Evolutionary conservation across 148 eudicot genomes (phyloP).

Genomic region (Bassia scoparia): DNA sequence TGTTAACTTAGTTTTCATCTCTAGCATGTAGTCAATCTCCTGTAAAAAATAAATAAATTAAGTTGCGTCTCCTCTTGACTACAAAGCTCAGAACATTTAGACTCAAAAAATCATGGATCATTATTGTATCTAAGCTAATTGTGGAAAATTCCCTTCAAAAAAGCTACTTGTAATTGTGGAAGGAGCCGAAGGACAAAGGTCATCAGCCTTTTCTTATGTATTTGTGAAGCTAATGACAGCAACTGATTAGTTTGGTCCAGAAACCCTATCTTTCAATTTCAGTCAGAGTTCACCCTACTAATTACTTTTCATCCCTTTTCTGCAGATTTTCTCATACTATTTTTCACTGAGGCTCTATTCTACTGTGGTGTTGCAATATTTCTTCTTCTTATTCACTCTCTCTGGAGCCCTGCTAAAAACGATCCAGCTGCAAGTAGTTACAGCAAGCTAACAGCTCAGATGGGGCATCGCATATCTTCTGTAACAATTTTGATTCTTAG

Average conservation of each 20-base stretch:
- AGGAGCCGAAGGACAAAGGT: background rate
- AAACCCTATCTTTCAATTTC: background rate
- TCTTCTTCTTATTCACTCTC: constrained; percentile 61
- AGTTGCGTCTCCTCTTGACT: background rate
- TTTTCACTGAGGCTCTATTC: constrained; percentile 92
- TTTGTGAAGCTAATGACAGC: background rate
- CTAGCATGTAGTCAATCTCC: background rate
- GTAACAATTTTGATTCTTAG: constrained; percentile 84
- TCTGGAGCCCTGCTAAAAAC: constrained; percentile 48
- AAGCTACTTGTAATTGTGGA: no score
- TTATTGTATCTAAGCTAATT: background rate
- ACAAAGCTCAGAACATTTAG: background rate
- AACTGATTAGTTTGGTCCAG: background rate
- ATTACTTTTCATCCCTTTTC: constrained; percentile 7
- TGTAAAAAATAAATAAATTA: background rate
- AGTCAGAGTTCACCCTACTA: background rate
- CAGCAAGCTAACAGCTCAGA: constrained; percentile 38
- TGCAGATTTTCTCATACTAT: constrained; percentile 93
- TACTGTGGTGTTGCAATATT: constrained; percentile 83
- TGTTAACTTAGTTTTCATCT: background rate
- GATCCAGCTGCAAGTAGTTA: constrained; percentile 28
- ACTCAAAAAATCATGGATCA: background rate
- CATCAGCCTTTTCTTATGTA: background rate
- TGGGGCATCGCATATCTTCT: constrained; percentile 69
- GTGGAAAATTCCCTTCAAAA: no score